These are phyloP conservation scores for Craspedostauros australis DNA, from an alignment of 108 stramenopile genomes.

Conservation along the genomic window DNA sequence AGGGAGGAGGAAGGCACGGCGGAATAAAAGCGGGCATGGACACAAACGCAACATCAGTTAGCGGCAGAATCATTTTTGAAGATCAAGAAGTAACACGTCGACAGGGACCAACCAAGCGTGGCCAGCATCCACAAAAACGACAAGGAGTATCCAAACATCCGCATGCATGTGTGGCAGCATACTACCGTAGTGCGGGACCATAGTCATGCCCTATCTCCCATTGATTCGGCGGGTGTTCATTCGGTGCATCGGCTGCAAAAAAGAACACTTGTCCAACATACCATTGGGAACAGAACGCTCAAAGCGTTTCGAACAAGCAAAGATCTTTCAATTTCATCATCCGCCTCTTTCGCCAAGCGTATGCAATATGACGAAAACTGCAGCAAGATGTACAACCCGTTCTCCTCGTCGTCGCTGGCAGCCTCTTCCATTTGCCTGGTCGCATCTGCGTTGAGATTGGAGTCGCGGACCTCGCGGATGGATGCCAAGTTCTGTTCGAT, in stretches of 20 bases:
- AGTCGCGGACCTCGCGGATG: too few relatives aligned
- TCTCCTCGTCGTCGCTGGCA: constrained; percentile 51
- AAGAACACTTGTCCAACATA: constrained; percentile 29
- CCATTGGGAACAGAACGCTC: constrained; percentile 68
- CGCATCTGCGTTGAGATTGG: too few relatives aligned
- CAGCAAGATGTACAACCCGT: constrained; percentile 45
- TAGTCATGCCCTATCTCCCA: too few relatives aligned
- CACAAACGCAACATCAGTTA: not conserved
- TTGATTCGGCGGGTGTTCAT: too few relatives aligned
- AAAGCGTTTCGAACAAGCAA: constrained; percentile 31
- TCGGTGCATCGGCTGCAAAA: not conserved
- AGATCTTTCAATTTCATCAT: constrained; percentile 19
- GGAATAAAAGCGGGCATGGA: too few relatives aligned
- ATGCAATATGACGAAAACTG: constrained; percentile 52
- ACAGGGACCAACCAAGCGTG: too few relatives aligned
- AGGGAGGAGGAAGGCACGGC: not conserved
- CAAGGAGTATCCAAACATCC: too few relatives aligned
- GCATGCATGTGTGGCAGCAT: too few relatives aligned
- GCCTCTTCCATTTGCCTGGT: too few relatives aligned
- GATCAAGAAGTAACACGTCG: not conserved
- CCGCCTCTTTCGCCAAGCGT: constrained; percentile 24
- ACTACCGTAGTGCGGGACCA: too few relatives aligned
- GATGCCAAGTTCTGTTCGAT: constrained; percentile 29
- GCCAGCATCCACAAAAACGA: too few relatives aligned
- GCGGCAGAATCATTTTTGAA: not conserved